Base-by-base conservation (phyloP, 2,329 filamentous ascomycete species). In the Curvularia lunata region DNA sequence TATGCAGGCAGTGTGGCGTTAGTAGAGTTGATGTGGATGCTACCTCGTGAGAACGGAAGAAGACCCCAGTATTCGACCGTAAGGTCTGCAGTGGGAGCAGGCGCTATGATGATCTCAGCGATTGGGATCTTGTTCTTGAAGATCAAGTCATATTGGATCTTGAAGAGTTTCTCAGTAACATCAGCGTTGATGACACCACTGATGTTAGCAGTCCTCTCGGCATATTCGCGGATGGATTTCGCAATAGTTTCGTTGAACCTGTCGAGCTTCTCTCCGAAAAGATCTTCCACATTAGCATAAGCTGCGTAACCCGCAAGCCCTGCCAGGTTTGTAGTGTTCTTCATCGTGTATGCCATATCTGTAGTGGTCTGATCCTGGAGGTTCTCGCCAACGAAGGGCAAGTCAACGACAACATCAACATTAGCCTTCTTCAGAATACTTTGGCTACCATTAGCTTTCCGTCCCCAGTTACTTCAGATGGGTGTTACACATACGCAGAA, bases 71-170 rank as follows among this genome's bases (percentile, higher is more conserved):
- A 28, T 37, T 25, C 41, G 21, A 43, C 12, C 41, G 41, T 43
- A 27, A 43, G 41, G 23, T 43, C 41, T 27, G 41, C 41, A 25
- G 41, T 43, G 21, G 41, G 21, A 27, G 48, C 48, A 28, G 48
- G 48, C 25, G 48, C 37, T 1, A 50, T 9, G 2, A 50, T 50
- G 10, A 50, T 21, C 9, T 50, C 48, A 8, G 48, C 37, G 27
- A 50, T 41, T 2, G 48, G 48, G 18, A 50, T 50, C 37, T 50
- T 50, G 21, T 41, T 50, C 48, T 28, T 50, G 48, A 50, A 50
- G 34, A 50, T 50, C 23, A 50, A 28, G 9, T 50, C 34, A 21
- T 41, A 50, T 19, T 50, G 48, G 16, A 50, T 30, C 9, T 40
- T 25, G 34, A 50, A 50, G 0, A 50, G 37, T 23, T 41, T 50